These are phyloP conservation scores for Neonectria punicea DNA, from an alignment of 2,329 filamentous ascomycete species.

Conservation along the genomic window DNA sequence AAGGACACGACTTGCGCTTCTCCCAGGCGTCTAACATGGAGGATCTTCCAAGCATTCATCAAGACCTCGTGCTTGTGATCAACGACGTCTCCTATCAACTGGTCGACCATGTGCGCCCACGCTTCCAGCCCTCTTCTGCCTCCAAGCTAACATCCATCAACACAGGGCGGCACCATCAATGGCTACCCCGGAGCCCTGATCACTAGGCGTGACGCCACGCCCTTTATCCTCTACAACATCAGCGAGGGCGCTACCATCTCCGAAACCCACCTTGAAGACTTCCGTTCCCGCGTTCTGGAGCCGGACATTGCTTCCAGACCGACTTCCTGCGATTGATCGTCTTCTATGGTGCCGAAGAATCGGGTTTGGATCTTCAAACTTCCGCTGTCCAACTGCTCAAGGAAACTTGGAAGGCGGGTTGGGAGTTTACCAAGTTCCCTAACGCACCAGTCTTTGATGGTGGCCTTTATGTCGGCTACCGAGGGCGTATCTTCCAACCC, in stretches of 20 bases:
- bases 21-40: background rate
- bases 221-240: background rate
- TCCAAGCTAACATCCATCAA: background rate
- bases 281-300: background rate
- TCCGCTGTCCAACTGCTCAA: background rate
- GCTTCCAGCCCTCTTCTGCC: background rate
- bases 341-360: background rate
- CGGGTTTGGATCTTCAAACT: background rate
- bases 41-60: background rate
- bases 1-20: background rate
- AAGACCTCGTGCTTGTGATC: background rate
- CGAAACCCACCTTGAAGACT: background rate
- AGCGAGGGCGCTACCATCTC: background rate
- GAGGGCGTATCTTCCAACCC: constrained; percentile 13
- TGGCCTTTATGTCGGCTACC: constrained; percentile 13
- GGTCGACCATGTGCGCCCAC: background rate
- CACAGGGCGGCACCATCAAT: background rate
- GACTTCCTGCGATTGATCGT: background rate
- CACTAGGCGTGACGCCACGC: background rate
- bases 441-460: background rate
- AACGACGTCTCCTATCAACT: background rate
- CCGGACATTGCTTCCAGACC: background rate
- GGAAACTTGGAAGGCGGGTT: background rate
- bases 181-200: background rate
- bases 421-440: background rate